These are phyloP conservation scores for Drechslerella coelobrocha DNA, from an alignment of 2,329 filamentous ascomycete genomes.

Conservation along the genomic window DNA sequence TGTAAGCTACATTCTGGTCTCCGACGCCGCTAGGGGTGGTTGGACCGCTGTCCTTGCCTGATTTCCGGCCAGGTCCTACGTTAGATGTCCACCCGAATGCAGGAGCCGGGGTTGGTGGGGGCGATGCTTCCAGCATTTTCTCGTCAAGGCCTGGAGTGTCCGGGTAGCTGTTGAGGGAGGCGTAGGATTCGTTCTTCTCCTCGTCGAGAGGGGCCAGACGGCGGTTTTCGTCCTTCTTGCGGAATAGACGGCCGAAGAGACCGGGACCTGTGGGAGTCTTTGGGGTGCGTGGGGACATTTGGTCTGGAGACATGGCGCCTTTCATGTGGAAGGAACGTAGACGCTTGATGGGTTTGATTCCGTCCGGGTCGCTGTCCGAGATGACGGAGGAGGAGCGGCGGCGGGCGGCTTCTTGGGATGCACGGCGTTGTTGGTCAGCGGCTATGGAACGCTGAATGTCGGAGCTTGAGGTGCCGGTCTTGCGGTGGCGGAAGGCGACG, in stretches of 20 bases:
- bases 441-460: conserved; percentile 41
- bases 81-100: conserved; percentile 48
- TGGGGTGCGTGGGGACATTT: conserved; percentile 22
- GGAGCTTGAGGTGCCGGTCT: conserved; percentile 9
- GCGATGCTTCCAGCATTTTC: conserved; percentile 47
- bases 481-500: conserved; percentile 15
- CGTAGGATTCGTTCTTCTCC: conserved; percentile 38
- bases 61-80: conserved; percentile 13
- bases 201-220: conserved; percentile 39
- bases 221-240: conserved; percentile 29
- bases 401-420: conserved; percentile 1
- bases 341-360: conserved; percentile 45
- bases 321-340: conserved; percentile 48
- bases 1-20: conserved; percentile 39
- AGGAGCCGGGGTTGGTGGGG: conserved; percentile 38
- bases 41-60: conserved; percentile 3
- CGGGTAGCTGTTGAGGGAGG: conserved; percentile 30
- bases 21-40: conserved; percentile 7
- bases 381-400: conserved; percentile 41
- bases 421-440: conserved; percentile 23
- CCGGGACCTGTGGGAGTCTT: conserved; percentile 18
- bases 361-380: conserved; percentile 35
- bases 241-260: conserved; percentile 35
- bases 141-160: conserved; percentile 45
- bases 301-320: conserved; percentile 22